Conservation (phyloP, 2,329 filamentous ascomycete genomes). For the Pseudogymnoascus sp. region DNA sequence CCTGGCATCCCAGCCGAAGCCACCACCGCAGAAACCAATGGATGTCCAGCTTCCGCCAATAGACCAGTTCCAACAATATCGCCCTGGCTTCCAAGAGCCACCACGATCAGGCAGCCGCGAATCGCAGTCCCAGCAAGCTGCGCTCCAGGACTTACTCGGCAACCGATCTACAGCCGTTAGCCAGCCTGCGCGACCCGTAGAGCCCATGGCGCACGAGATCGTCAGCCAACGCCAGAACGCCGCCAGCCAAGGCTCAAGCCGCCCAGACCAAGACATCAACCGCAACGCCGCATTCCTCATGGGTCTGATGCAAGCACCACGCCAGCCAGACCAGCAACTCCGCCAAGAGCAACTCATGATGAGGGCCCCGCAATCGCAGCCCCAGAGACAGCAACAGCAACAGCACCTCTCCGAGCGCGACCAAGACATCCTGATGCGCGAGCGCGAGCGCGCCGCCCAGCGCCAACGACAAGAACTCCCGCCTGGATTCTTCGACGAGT, state of each 20-base stretch:
- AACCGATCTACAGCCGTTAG: conserved; percentile 34
- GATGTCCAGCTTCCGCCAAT: conserved; percentile 32
- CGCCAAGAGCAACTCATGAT: conserved; percentile 47
- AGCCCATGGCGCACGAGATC: conserved; percentile 56
- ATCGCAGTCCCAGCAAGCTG: conserved; percentile 30
- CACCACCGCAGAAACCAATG: conserved; percentile 39
- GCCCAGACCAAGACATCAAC: conserved; percentile 44
- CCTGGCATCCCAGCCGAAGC: conserved; percentile 24
- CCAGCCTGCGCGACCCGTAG: conserved; percentile 40
- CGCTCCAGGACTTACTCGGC: conserved; percentile 44
- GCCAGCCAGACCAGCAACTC: conserved; percentile 44
- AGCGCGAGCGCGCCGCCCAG: conserved; percentile 23
- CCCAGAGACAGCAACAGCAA: conserved; percentile 31
- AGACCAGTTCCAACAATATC: conserved; percentile 36
- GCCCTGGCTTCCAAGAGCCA: conserved; percentile 26
- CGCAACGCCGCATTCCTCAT: conserved; percentile 79
- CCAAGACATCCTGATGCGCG: conserved; percentile 24
- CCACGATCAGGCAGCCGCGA: conserved; percentile 18
- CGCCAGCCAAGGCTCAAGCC: conserved; percentile 43
- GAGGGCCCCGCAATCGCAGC: conserved; percentile 29
- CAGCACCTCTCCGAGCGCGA: conserved; percentile 37
- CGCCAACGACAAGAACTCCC: conserved; percentile 31
- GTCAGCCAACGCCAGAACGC: conserved; percentile 52
- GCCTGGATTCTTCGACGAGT: conserved; percentile 28
- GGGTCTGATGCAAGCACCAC: conserved; percentile 62